A percentile compares a stretch with the other conserved stretches of the same genome.
Evolutionary conservation across 73 alveolate genomes (phyloP).

Genomic region (Paraurostyla sp.): DNA sequence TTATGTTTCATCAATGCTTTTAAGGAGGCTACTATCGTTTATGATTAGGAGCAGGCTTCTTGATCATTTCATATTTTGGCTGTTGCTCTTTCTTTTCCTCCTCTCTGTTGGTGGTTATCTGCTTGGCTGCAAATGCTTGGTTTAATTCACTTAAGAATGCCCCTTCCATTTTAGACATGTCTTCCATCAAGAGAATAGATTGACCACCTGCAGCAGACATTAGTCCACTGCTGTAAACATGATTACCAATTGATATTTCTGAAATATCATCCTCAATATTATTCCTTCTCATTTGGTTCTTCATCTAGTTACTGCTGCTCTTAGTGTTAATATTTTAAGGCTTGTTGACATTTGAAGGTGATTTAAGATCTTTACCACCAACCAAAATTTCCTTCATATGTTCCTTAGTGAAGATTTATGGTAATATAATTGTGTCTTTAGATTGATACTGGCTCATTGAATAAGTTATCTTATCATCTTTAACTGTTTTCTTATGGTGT

Average conservation of each 20-base stretch:
- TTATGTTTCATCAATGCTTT: neutral
- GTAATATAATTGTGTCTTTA: conserved; percentile 20
- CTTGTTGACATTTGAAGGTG: neutral
- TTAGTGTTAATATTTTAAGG: neutral
- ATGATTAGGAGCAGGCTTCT: conserved; percentile 54
- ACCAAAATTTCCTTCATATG: conserved; percentile 43
- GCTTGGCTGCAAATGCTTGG: conserved; percentile 45
- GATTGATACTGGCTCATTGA: conserved; percentile 49
- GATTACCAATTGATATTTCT: conserved; percentile 18
- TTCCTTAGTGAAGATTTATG: conserved; percentile 43
- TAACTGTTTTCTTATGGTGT: neutral
- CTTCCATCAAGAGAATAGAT: conserved; percentile 16
- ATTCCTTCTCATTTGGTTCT: neutral
- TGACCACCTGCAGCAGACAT: conserved; percentile 6
- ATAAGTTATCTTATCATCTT: conserved; percentile 50
- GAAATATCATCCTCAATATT: conserved; percentile 43
- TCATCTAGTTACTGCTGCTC: too few species aligned
- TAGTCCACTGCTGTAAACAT: neutral
- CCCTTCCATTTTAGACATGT: conserved; percentile 41
- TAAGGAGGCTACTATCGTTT: conserved; percentile 31
- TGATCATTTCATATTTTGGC: conserved; percentile 20
- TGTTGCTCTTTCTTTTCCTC: neutral
- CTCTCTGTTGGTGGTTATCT: neutral
- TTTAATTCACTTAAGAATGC: conserved; percentile 52
- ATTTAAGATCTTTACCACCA: conserved; percentile 16